Conservation (phyloP, 345 rosid genomes). For the Arabidopsis suecica region DNA sequence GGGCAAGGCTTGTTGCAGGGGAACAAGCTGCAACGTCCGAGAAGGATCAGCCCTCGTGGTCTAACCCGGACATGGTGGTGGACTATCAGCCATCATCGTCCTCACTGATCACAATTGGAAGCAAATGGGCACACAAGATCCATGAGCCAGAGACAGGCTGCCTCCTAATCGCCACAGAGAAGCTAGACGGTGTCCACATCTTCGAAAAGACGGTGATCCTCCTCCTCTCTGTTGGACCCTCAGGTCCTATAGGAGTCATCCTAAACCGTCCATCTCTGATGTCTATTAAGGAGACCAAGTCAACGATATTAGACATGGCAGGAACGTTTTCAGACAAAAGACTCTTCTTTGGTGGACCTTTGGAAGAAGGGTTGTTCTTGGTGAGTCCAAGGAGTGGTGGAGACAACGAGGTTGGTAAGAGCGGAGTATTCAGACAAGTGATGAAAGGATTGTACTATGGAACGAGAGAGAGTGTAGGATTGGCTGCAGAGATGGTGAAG, state of each 20-base stretch:
- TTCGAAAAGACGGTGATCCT: constrained; percentile 89
- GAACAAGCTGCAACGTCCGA: constrained; percentile 50
- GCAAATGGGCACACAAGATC: constrained; percentile 86
- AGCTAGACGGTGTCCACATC: constrained; percentile 83
- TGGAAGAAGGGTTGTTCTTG: constrained; percentile 78
- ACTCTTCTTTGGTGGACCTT: constrained; percentile 90
- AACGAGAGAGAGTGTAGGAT: constrained; percentile 74
- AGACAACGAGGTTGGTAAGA: constrained; percentile 53
- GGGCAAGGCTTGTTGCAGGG: constrained; percentile 75
- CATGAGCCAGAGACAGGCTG: constrained; percentile 85
- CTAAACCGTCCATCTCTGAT: constrained; percentile 86
- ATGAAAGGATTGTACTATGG: constrained; percentile 83
- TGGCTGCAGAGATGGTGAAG: constrained; percentile 85
- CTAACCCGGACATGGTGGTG: constrained; percentile 47
- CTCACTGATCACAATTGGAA: constrained; percentile 47
- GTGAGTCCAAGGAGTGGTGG: constrained; percentile 53
- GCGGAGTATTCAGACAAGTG: constrained; percentile 71
- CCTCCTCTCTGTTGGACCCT: constrained; percentile 69
- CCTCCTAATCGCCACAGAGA: constrained; percentile 83
- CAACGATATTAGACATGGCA: constrained; percentile 54
- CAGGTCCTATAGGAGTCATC: constrained; percentile 79
- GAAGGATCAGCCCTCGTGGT: constrained; percentile 43
- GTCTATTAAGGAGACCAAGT: constrained; percentile 78
- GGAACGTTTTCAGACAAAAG: constrained; percentile 70
- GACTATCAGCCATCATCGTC: constrained; percentile 45